Base-by-base conservation (phyloP, 2,329 filamentous ascomycete genomes). In the Diaporthe sp. region DNA sequence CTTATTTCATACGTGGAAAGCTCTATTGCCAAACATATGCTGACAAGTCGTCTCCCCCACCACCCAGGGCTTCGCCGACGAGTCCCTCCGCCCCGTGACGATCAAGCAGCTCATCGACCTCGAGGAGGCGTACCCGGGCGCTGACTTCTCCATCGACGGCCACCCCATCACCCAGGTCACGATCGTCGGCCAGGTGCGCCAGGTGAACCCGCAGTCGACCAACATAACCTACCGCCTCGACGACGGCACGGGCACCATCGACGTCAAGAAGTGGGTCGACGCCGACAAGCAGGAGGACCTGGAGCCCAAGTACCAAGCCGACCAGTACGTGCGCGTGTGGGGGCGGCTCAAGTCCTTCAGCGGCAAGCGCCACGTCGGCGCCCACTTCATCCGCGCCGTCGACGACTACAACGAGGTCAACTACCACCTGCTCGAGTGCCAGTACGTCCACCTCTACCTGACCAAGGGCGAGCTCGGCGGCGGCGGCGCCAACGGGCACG, bases 181-280 rank as follows among this genome's bases (percentile, higher is more conserved):
- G 40, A 93, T 98, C 78, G 91, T 99, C 76, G 97, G 95, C 70
- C 96, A 98, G 87, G 92, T 99, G 79, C 95, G 95, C 82, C 92
- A 92, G 84, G 92, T 98, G 84, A 94, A 91, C 81, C 89, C 90
- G n/a, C 95, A 97, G 86, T 90, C 93, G 54, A 98, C 96, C 78
- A 97, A 98, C 86, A 92, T 95, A 78, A 98, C 95, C 60, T 97
- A 97, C 89, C 94, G 93, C 80, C 87, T 99, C 80, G 97, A 99
- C 85, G 97, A 99, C 84, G 97, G 97, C 82, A 99, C 97, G 1
- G 96, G 95, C 75, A 89, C 92, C 76, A 93, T 98, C 79, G 97
- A 99, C 84, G 96, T 95, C 78, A 97, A 97, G 87, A 92, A 94
- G 83, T 97, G 94, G 93, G 88, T 94, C 74, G 93, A 96, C 84